phyloP scores from a whole-genome alignment of 441 rosid genomes.

The Erodium moschatum region DNA sequence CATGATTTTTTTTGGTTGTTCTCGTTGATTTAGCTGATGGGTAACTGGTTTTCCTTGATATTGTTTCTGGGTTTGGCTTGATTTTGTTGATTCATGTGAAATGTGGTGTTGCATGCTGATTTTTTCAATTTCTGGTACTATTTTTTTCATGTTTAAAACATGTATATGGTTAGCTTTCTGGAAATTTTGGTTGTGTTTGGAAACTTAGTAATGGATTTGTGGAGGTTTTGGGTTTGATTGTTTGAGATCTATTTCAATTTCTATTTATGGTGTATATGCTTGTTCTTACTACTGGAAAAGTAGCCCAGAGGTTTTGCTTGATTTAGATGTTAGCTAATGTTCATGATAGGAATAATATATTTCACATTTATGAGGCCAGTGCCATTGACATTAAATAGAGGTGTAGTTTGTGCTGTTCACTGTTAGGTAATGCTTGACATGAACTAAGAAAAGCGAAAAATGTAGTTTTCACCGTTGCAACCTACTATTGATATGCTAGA shows the following conservation, averaged over 20 bases:
- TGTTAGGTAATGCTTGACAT: too few species aligned
- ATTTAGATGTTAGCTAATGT: too few species aligned
- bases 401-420: neutral
- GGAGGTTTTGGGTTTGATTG: neutral
- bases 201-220: too few species aligned
- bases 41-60: neutral
- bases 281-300: neutral
- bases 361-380: neutral
- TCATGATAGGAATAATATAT: neutral
- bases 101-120: neutral
- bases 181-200: neutral
- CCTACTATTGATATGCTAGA: too few species aligned
- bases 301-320: too few species aligned
- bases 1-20: neutral
- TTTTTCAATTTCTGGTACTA: neutral
- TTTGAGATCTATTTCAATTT: neutral
- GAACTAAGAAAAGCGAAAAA: too few species aligned
- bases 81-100: neutral
- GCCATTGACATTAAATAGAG: neutral
- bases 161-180: neutral
- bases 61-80: neutral
- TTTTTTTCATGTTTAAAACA: too few species aligned
- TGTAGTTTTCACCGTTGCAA: too few species aligned
- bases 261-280: neutral
- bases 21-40: conserved; percentile 2